These are phyloP conservation scores for Salix suchowensis DNA, from an alignment of 345 rosid species.

Conservation along the genomic window DNA sequence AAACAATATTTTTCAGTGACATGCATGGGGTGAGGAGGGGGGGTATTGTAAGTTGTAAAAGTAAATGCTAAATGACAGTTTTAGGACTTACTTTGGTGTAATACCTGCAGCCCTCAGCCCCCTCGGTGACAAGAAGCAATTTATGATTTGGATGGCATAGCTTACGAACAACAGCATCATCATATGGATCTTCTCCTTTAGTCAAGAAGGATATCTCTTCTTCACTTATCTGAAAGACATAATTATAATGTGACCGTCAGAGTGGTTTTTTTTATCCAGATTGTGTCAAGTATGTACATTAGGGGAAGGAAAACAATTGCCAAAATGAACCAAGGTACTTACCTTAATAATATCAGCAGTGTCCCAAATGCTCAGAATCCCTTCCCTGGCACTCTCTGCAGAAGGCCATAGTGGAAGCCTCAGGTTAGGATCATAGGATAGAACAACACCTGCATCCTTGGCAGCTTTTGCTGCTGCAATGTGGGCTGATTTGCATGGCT, in stretches of 20 bases:
- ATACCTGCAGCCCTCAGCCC: slow-evolving; percentile 81
- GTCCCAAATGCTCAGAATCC: slow-evolving; percentile 84
- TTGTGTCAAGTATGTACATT: neutral
- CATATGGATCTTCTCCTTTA: slow-evolving; percentile 87
- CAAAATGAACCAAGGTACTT: neutral
- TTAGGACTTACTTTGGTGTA: slow-evolving; percentile 67
- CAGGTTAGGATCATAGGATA: slow-evolving; percentile 88
- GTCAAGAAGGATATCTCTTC: slow-evolving; percentile 84
- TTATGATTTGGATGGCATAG: slow-evolving; percentile 71
- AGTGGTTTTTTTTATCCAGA: neutral
- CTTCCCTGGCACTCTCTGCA: slow-evolving; percentile 74
- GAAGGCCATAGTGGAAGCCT: slow-evolving; percentile 97
- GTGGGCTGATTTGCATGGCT: slow-evolving; percentile 93
- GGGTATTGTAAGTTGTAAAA: neutral
- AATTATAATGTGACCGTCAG: slow-evolving; percentile 1
- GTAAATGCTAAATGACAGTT: neutral
- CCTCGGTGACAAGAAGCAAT: slow-evolving; percentile 88
- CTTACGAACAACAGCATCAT: slow-evolving; percentile 70
- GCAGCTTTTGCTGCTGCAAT: slow-evolving; percentile 89
- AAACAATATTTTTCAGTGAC: neutral
- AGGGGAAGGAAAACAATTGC: neutral
- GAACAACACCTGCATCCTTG: slow-evolving; percentile 79
- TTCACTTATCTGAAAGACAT: slow-evolving; percentile 63
- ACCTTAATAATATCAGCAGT: slow-evolving; percentile 85
- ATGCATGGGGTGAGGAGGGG: neutral